Conservation (phyloP, 352 stramenopile genomes). For the Globisporangium emineosum region DNA sequence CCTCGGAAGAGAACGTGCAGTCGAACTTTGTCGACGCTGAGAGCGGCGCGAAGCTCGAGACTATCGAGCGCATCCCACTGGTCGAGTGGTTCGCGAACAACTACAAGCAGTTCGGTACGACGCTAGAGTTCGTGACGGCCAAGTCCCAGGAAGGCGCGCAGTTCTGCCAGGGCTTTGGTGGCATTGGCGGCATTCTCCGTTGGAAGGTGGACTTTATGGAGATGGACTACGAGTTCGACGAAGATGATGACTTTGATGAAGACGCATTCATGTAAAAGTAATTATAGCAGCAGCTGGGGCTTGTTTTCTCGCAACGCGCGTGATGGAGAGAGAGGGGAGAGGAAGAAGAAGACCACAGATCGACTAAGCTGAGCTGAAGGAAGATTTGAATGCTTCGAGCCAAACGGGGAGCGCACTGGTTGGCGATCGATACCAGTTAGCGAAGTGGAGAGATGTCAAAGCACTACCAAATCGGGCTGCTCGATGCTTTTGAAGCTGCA, state of each 20-base stretch:
- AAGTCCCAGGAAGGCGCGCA: constrained; percentile 98
- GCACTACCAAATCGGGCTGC: neutral
- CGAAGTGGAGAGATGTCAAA: neutral
- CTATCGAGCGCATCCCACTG: constrained; percentile 94
- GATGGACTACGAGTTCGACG: constrained; percentile 93
- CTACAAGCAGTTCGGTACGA: constrained; percentile 99
- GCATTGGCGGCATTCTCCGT: constrained; percentile 97
- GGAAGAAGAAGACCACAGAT: neutral
- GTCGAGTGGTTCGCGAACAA: constrained; percentile 99
- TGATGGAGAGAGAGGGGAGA: neutral
- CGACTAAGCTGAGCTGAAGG: neutral
- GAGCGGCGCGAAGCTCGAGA: constrained; percentile 96
- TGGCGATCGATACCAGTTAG: too few species aligned
- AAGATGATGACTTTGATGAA: constrained; percentile 88
- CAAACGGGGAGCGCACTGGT: neutral
- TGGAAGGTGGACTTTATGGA: constrained; percentile 99
- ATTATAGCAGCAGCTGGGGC: constrained; percentile 38
- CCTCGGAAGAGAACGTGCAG: constrained; percentile 90
- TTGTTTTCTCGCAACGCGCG: neutral
- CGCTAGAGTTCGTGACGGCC: constrained; percentile 99
- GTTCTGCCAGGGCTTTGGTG: constrained; percentile 99
- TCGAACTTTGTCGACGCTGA: constrained; percentile 95
- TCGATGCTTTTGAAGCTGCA: neutral
- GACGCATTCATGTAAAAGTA: constrained; percentile 85
- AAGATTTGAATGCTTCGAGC: neutral